Base-by-base conservation (phyloP, 1,284 basidiomycete species). In the Heimioporus punctisporus region DNA sequence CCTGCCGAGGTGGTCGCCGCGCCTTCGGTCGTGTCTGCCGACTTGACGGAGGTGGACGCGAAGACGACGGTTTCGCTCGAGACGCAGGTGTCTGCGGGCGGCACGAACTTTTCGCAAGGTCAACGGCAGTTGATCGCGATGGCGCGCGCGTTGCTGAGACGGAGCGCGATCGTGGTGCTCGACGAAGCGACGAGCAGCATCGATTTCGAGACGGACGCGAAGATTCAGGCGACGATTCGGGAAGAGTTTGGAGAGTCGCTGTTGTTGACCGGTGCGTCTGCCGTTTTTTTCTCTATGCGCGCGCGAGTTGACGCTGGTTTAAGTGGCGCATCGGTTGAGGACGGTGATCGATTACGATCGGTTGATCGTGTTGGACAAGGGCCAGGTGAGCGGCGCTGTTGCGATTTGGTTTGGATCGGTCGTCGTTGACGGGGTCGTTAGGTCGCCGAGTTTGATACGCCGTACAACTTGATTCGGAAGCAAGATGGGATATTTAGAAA, bases 371-470 rank as follows among this genome's bases (percentile, higher is more conserved):
- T 74, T 93, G 9, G 80, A 87, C 59, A 80, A 85, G 59, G 90
- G 90, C 54, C 70, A 71, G 64, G 69, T 68, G 24, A 0, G 63
- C 45, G 12, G 34, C 34, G 15, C 15, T 19, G 34, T 37, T 37
- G 34, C 15, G 6, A 19, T 19, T 37, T 17, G 15, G n/a, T n/a
- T n/a, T n/a, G 15, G 34, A 37, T 19, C 34, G 15, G 34, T 37
- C 6, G 15, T 14, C 23, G 30, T 40, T 58, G 25, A 48, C 34
- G 4, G 2, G 6, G 12, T 19, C 23, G 15, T 11, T 39, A 82
- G 75, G 74, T 95, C 40, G 84, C 77, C 10, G 94, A 97, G 70
- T 90, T 90, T 58, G 95, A 94, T 66, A 93, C 92, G 0, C 94
- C 94, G 0, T 79, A 81, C 69, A 86, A 84, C 51, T 72, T 95